phyloP scores from a whole-genome alignment of 2,329 filamentous ascomycete species.

The Aureobasidium mangrovei region DNA sequence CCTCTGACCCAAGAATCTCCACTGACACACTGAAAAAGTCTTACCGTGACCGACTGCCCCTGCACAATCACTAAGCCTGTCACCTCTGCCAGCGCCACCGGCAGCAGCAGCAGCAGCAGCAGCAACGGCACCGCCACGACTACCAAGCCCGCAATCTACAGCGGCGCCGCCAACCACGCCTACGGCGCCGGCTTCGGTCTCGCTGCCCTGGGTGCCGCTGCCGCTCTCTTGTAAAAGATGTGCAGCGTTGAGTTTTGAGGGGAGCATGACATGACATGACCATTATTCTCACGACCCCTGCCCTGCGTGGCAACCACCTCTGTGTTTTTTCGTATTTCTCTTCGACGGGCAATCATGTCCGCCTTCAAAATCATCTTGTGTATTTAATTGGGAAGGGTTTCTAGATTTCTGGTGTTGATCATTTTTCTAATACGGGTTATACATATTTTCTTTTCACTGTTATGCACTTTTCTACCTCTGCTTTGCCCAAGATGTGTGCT shows the following conservation, averaged over 20 bases:
- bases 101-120: not conserved
- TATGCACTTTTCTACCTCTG: no score
- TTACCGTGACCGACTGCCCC: slow-evolving; percentile 1
- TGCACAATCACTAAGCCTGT: slow-evolving; percentile 12
- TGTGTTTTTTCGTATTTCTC: not conserved
- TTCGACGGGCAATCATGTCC: not conserved
- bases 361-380: not conserved
- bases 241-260: not conserved
- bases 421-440: not conserved
- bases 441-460: no score
- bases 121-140: not conserved
- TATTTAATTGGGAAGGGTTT: not conserved
- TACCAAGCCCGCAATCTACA: slow-evolving; percentile 6
- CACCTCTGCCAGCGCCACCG: not conserved
- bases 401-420: not conserved
- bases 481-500: no score
- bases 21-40: not conserved
- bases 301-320: not conserved
- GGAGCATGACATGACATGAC: not conserved
- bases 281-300: not conserved
- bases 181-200: slow-evolving; percentile 5
- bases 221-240: slow-evolving; percentile 4
- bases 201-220: slow-evolving; percentile 9
- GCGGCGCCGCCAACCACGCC: not conserved
- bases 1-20: no score